A percentile compares a stretch with the other conserved stretches of the same genome.
Conservation (phyloP, 352 stramenopile genomes). For the Pythium diclinum region DNA sequence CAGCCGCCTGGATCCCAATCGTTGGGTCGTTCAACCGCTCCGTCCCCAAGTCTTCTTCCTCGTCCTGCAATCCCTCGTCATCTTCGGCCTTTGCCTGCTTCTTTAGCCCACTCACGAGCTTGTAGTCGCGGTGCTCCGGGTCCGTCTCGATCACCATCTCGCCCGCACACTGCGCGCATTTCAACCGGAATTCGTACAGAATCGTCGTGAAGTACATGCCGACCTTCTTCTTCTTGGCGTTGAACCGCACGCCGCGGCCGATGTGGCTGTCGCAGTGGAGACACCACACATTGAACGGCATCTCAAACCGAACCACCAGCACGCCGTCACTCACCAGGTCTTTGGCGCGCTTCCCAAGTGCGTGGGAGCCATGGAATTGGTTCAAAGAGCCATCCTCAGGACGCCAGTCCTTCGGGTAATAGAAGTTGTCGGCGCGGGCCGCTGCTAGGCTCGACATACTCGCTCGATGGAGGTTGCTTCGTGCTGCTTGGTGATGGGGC, state of each 20-base stretch:
- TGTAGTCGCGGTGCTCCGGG: slow-evolving; percentile 89
- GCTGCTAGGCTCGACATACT: slow-evolving; percentile 95
- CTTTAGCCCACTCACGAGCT: slow-evolving; percentile 85
- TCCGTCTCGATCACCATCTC: slow-evolving; percentile 95
- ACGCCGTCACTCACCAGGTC: slow-evolving; percentile 83
- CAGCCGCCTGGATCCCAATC: slow-evolving; percentile 37
- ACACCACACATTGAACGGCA: slow-evolving; percentile 96
- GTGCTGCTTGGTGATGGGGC: neutral
- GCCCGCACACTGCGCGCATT: slow-evolving; percentile 86
- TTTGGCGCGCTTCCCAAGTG: slow-evolving; percentile 74
- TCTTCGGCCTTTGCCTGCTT: slow-evolving; percentile 61
- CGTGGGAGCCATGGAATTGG: slow-evolving; percentile 72
- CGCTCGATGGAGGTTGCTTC: neutral
- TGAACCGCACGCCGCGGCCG: slow-evolving; percentile 92
- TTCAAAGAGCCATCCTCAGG: slow-evolving; percentile 87
- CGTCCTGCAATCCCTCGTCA: slow-evolving; percentile 2
- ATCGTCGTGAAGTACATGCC: slow-evolving; percentile 91
- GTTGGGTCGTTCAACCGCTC: slow-evolving; percentile 58
- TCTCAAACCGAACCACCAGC: slow-evolving; percentile 96
- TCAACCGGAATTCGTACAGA: slow-evolving; percentile 94
- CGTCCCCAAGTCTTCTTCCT: slow-evolving; percentile 29
- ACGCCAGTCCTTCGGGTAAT: slow-evolving; percentile 93
- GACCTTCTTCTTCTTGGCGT: slow-evolving; percentile 92
- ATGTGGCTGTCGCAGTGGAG: slow-evolving; percentile 65
- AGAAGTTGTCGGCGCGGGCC: slow-evolving; percentile 97